Evolutionary conservation across 2,329 filamentous ascomycete species (phyloP).

Genomic region (Dichotomopilus funicola): DNA sequence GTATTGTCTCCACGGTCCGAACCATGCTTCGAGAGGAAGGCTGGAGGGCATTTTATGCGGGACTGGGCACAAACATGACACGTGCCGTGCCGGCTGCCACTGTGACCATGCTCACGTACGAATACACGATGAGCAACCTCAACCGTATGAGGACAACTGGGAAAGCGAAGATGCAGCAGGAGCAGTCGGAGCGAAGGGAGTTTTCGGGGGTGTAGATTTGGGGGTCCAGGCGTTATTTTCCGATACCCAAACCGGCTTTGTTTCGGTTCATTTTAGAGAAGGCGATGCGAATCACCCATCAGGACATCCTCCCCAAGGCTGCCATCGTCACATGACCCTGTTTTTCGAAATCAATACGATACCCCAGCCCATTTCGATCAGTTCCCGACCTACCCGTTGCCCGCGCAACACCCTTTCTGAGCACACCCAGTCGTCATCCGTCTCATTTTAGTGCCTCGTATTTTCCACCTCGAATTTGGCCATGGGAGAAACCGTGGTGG

Average conservation of each 20-base stretch:
- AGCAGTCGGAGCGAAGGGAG: neutral
- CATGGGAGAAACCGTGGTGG: no score
- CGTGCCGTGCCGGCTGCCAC: slow-evolving; percentile 90
- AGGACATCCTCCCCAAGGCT: neutral
- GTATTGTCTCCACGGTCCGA: slow-evolving; percentile 72
- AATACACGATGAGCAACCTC: slow-evolving; percentile 59
- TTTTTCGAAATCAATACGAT: no score
- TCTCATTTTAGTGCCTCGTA: no score
- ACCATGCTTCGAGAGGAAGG: slow-evolving; percentile 87
- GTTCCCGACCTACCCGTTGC: no score
- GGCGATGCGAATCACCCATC: neutral
- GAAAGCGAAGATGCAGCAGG: slow-evolving; percentile 27
- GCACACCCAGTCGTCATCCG: no score
- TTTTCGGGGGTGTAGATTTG: neutral
- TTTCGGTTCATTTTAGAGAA: neutral
- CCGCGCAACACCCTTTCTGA: no score
- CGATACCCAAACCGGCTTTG: neutral
- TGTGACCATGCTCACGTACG: slow-evolving; percentile 96
- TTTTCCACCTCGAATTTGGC: no score
- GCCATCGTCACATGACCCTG: no score
- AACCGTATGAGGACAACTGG: slow-evolving; percentile 39
- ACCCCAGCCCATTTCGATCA: no score
- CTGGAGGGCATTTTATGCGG: slow-evolving; percentile 94
- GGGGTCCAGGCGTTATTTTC: neutral
- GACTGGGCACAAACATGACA: slow-evolving; percentile 97